These are phyloP conservation scores for Lomentospora prolificans DNA, from an alignment of 2,329 filamentous ascomycete genomes.

Conservation along the genomic window DNA sequence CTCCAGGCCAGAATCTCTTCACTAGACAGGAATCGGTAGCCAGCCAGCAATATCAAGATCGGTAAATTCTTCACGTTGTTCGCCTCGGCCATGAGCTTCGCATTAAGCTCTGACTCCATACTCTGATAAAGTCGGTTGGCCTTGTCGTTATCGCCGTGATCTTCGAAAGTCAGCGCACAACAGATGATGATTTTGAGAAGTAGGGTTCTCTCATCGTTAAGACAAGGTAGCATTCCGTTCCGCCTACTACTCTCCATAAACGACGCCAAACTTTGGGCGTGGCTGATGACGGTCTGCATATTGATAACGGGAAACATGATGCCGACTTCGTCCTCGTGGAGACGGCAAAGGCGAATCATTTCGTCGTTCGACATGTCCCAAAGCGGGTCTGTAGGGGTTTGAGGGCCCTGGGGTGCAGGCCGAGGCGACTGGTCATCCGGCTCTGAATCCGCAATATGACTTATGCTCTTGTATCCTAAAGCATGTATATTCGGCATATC, in stretches of 20 bases:
- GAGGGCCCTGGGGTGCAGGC: conserved; percentile 9
- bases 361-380: conserved; percentile 72
- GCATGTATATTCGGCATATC: conserved; percentile 56
- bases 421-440: conserved; percentile 7
- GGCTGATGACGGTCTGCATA: conserved; percentile 59
- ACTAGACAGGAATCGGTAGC: conserved; percentile 75
- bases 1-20: conserved; percentile 83
- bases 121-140: conserved; percentile 66
- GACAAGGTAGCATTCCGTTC: conserved; percentile 20
- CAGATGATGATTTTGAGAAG: conserved; percentile 78
- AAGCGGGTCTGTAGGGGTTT: conserved; percentile 55
- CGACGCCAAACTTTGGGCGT: conserved; percentile 58
- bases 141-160: conserved; percentile 65
- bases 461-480: conserved; percentile 69
- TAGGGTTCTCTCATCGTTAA: conserved; percentile 48
- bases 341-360: conserved; percentile 63
- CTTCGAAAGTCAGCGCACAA: conserved; percentile 66
- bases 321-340: conserved; percentile 85
- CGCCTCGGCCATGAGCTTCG: conserved; percentile 46
- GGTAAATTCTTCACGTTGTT: conserved; percentile 38
- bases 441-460: conserved; percentile 14
- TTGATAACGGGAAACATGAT: conserved; percentile 85
- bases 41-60: conserved; percentile 41
- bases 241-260: conserved; percentile 54
- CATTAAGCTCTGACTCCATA: conserved; percentile 62